A percentile compares a stretch with the other conserved stretches of the same genome.
These are phyloP conservation scores for Onygena corvina DNA, from an alignment of 2,329 filamentous ascomycete genomes.

Conservation along the genomic window DNA sequence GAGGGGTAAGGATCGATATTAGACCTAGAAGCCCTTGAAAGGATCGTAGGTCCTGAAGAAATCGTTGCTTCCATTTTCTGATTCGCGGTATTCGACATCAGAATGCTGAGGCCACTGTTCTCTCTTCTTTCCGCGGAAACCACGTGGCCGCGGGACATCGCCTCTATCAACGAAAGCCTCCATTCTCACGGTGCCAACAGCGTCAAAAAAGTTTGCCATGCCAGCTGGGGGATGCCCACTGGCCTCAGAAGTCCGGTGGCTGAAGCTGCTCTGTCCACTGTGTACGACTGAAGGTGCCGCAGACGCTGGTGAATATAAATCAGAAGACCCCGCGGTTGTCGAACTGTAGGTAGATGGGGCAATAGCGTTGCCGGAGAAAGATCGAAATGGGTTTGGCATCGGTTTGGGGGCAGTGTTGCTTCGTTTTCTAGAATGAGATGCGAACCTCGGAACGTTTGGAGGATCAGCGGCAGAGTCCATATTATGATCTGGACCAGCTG, in stretches of 20 bases:
- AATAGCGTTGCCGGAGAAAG: constrained; percentile 49
- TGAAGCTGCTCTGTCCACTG: constrained; percentile 36
- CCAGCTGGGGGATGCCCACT: constrained; percentile 34
- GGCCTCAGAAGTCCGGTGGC: constrained; percentile 41
- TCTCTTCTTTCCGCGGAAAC: constrained; percentile 20
- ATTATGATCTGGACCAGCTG: constrained; percentile 19
- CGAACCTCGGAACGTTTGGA: constrained; percentile 43
- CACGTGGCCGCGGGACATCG: constrained; percentile 22
- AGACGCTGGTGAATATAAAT: constrained; percentile 38
- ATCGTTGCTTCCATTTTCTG: constrained; percentile 29
- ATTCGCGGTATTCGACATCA: constrained; percentile 22
- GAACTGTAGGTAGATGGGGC: constrained; percentile 39
- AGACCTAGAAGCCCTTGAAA: constrained; percentile 35
- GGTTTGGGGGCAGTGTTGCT: constrained; percentile 73
- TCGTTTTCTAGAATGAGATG: constrained; percentile 65
- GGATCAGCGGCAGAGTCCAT: constrained; percentile 35
- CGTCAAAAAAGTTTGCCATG: constrained; percentile 61
- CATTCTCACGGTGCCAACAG: constrained; percentile 86
- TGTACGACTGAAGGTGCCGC: constrained; percentile 20
- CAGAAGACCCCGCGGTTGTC: constrained; percentile 48
- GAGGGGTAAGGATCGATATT: not conserved
- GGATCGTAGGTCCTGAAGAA: constrained; percentile 35
- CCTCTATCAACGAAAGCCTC: constrained; percentile 73
- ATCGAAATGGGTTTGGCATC: constrained; percentile 62
- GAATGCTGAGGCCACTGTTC: constrained; percentile 26